Percentiles rank a stretch among this genome's conserved stretches.
phyloP scores from a whole-genome alignment of 2,329 filamentous ascomycete genomes.

The Hypoxylon sp. region DNA sequence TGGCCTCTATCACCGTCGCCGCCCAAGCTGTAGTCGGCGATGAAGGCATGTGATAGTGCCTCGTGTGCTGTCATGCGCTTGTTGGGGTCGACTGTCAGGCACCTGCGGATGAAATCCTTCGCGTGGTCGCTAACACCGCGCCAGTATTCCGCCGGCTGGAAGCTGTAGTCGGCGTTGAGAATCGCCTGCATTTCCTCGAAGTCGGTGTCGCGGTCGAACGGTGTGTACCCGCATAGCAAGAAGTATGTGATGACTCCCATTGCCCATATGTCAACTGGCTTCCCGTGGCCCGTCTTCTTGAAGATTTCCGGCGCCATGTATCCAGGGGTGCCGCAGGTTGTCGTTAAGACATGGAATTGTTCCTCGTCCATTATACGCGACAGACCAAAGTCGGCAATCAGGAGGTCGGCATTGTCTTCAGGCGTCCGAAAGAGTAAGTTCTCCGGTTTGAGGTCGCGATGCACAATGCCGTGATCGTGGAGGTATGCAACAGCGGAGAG shows the following conservation, averaged over 20 bases:
- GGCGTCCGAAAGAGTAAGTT: constrained; percentile 97
- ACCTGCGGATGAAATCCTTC: constrained; percentile 91
- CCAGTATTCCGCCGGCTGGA: constrained; percentile 96
- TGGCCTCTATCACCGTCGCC: constrained; percentile 65
- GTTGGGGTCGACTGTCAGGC: constrained; percentile 89
- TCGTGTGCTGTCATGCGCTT: constrained; percentile 92
- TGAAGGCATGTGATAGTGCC: constrained; percentile 75
- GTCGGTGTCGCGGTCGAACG: constrained; percentile 96
- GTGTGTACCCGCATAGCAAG: constrained; percentile 95
- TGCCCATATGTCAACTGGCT: constrained; percentile 98
- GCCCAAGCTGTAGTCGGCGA: constrained; percentile 64
- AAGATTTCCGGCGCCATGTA: constrained; percentile 99
- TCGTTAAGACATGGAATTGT: constrained; percentile 96
- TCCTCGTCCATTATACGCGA: constrained; percentile 99
- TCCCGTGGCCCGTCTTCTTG: constrained; percentile 97
- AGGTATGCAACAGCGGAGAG: constrained; percentile 98
- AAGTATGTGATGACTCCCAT: constrained; percentile 99
- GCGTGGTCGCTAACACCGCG: constrained; percentile 87
- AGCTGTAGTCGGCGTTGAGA: constrained; percentile 94
- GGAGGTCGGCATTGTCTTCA: constrained; percentile 95
- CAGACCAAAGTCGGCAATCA: constrained; percentile 97
- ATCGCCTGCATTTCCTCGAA: constrained; percentile 99
- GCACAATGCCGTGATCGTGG: constrained; percentile 98
- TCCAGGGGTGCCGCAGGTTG: constrained; percentile 95
- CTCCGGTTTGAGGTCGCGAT: constrained; percentile 97